Base-by-base conservation (phyloP, 208 protist genomes). In the Porcisia hertigi region DNA sequence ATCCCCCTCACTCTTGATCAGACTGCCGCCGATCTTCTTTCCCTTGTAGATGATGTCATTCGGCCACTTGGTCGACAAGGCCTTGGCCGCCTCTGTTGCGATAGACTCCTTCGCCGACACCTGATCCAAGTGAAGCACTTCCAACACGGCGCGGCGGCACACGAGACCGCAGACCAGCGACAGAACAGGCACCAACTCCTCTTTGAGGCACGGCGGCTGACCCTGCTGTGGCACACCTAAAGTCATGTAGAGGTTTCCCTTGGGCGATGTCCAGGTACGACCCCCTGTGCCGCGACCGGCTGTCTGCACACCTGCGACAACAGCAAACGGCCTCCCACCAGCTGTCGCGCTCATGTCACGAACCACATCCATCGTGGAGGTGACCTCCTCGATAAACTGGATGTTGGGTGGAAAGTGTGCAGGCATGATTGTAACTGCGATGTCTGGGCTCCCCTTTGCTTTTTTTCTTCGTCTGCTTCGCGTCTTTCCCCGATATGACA, bases 191-290 rank as follows among this genome's bases (percentile, higher is more conserved):
- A 90, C 39, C 43, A 95, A 39, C 52, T 71, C 62, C 36, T 72
- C 54, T 52, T 79, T 74, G 25, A 87, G 7, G 53, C 47, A 80
- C 20, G 53, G 20, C 18, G 71, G 64, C 34, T 78, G 18, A 5
- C 36, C 49, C 23, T 7, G 23, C 43, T 85, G 75, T 1, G 88
- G 90, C 2, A 94, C 18, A 75, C 82, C 83, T n/a, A 94, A 30
- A 1, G 90, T 93, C 58, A 92, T 86, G 84, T 92, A 93, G 70
- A 96, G 60, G 77, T 94, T 96, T 18, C 92, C 92, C 25, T 79
- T 76, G 0, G 92, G 92, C 3, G 92, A 96, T 9, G 63, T 47
- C 90, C 92, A 96, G 39, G 73, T 66, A 52, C 88, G 85, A 36
- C 87, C 88, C 16, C 72, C 76, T 12, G 88, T 93, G 64, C 89